Percentiles rank a stretch among this genome's conserved stretches.
Evolutionary conservation across 2,329 filamentous ascomycete species (phyloP).

Genomic region (Xylaria digitata): DNA sequence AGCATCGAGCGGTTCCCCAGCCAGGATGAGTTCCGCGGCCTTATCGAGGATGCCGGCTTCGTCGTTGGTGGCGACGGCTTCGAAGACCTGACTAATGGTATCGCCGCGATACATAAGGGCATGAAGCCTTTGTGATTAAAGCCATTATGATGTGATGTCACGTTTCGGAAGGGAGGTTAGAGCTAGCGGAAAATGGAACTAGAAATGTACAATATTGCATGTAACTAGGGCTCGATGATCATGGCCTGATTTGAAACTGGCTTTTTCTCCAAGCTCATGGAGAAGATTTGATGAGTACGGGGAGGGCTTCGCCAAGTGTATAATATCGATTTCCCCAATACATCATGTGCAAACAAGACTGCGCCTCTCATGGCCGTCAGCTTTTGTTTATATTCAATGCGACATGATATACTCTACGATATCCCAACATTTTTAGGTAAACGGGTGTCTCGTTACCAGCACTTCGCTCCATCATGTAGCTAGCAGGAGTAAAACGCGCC

Average conservation of each 20-base stretch:
- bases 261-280: not conserved
- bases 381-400: not conserved
- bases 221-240: not conserved
- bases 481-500: not conserved
- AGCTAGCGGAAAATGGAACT: slow-evolving; percentile 1
- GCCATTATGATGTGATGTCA: not conserved
- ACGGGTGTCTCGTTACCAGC: too few species aligned
- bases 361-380: not conserved
- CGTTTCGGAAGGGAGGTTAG: not conserved
- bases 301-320: slow-evolving; percentile 6
- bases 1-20: slow-evolving; percentile 94
- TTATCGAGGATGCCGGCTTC: slow-evolving; percentile 89
- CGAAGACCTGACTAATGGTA: slow-evolving; percentile 90
- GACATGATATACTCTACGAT: not conserved
- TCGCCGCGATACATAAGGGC: slow-evolving; percentile 96
- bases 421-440: too few species aligned
- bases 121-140: slow-evolving; percentile 75
- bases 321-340: not conserved
- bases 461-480: too few species aligned
- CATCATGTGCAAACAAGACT: slow-evolving; percentile 2
- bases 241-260: not conserved
- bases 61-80: slow-evolving; percentile 83
- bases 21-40: slow-evolving; percentile 83
- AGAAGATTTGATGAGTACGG: not conserved
- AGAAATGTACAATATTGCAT: slow-evolving; percentile 31